Percentiles rank a stretch among this genome's conserved stretches.
Conservation (phyloP, 768 basidiomycete species). For the Suillus occidentalis region DNA sequence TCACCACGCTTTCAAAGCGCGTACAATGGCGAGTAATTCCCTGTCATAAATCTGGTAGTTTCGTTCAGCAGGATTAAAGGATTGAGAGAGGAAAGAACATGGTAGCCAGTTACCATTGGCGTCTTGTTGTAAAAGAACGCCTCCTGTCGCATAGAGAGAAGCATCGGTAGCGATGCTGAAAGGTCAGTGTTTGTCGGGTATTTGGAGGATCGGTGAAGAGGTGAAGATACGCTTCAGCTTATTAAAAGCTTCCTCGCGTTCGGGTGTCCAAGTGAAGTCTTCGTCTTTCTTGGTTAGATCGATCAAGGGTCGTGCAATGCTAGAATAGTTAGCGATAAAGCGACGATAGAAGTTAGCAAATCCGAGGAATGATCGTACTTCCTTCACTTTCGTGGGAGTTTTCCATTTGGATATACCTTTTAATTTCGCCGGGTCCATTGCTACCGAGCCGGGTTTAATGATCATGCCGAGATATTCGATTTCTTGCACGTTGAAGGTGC, state of each 20-base stretch:
- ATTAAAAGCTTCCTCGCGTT: constrained; percentile 25
- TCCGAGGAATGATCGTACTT: constrained; percentile 22
- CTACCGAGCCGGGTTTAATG: not conserved
- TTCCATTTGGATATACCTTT: not conserved
- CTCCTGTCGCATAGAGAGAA: not conserved
- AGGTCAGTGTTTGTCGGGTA: constrained; percentile 8
- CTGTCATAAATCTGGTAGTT: constrained; percentile 51
- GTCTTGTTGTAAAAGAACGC: not conserved
- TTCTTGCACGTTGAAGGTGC: not conserved
- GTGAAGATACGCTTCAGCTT: constrained; percentile 28
- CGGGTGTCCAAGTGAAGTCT: constrained; percentile 25
- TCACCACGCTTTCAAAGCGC: constrained; percentile 11
- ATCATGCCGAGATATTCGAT: not conserved
- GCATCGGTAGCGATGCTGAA: constrained; percentile 10
- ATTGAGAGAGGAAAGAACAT: not conserved
- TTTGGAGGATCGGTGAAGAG: not conserved
- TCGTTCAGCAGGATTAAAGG: constrained; percentile 27
- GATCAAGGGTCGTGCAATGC: constrained; percentile 23
- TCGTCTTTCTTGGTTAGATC: constrained; percentile 26
- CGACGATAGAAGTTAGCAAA: constrained; percentile 32
- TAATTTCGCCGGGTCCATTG: not conserved
- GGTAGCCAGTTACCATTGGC: not conserved
- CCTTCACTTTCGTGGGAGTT: not conserved
- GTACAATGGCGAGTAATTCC: constrained; percentile 4
- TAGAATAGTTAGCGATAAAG: constrained; percentile 32